These are phyloP conservation scores for Pleurotus salmoneostramineus DNA, from an alignment of 768 basidiomycete species.

Conservation along the genomic window DNA sequence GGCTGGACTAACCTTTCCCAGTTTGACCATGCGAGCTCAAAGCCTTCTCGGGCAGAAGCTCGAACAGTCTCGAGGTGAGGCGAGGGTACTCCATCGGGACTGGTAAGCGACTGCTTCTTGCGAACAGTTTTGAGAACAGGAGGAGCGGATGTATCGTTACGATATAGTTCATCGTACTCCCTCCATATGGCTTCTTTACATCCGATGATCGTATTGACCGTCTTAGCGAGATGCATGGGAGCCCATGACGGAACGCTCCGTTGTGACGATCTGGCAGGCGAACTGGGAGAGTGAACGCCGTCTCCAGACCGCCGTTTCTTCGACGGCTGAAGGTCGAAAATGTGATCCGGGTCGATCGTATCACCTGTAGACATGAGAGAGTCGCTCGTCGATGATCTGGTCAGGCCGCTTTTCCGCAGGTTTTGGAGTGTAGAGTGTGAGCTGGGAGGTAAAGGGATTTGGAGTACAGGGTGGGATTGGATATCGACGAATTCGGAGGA, in stretches of 20 bases:
- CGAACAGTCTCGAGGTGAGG: constrained; percentile 11
- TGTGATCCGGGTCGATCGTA: not conserved
- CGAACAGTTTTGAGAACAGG: constrained; percentile 32
- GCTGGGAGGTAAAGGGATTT: constrained; percentile 54
- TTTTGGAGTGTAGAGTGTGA: constrained; percentile 23
- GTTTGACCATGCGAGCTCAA: constrained; percentile 62
- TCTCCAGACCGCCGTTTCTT: constrained; percentile 10
- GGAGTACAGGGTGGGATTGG: constrained; percentile 41
- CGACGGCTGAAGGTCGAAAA: constrained; percentile 3
- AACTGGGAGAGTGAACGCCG: constrained; percentile 14
- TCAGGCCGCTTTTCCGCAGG: constrained; percentile 5
- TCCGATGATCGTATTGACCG: constrained; percentile 48
- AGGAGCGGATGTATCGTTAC: constrained; percentile 26
- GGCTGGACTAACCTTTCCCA: constrained; percentile 54
- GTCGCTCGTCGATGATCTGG: not conserved
- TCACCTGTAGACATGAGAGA: not conserved
- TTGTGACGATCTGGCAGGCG: constrained; percentile 10
- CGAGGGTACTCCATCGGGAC: constrained; percentile 15
- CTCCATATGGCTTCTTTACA: constrained; percentile 72
- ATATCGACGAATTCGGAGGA: constrained; percentile 50
- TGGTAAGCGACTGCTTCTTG: constrained; percentile 5
- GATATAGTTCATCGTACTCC: constrained; percentile 53
- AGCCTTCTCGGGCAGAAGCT: constrained; percentile 47
- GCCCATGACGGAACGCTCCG: constrained; percentile 37
- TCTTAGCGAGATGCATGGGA: constrained; percentile 65